Base-by-base conservation (phyloP, 2,329 filamentous ascomycete species). In the Alternaria arborescens region DNA sequence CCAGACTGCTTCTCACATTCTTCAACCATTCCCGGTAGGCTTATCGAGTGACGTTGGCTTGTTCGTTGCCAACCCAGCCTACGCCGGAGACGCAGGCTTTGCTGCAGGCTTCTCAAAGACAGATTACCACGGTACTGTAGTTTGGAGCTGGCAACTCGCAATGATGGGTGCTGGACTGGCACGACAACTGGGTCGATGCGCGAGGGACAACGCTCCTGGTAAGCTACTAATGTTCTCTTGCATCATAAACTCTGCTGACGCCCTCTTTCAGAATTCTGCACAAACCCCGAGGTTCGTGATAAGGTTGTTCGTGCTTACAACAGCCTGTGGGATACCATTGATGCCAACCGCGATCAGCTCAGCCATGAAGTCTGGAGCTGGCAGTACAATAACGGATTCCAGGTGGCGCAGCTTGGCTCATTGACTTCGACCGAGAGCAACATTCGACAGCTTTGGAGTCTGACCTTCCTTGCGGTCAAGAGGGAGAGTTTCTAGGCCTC, bases 101-200 rank as follows among this genome's bases (percentile, higher is more conserved):
- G 81, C 82, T 0, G 76, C 73, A 0, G 84, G 85, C 52, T 90
- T 84, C 62, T 85, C 85, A 1, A 85, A 82, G n/a, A 79, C 80
- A 3, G 85, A 84, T 0, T 90, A 88, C 65, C 87, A 90, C 58
- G 88, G 87, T 0, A 88, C 87, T 0, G 87, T 91, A 0, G 80
- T 90, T 1, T 90, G 87, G 88, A 83, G 82, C 44, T 90, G 87
- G 87, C 87, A 86, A 55, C 77, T 89, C 4, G 83, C 87, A 0
- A 88, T 90, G 83, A 88, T 89, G 84, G 87, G 85, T 0, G 82
- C 82, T 10, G 88, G 88, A 0, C 73, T 90, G 0, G 83, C 87
- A 57, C 74, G 81, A 2, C 88, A 90, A 66, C 79, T 90, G 5
- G 81, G 70, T 1, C 80, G 87, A 2, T 90, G 87, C 71, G 67